A percentile compares a stretch with the other conserved stretches of the same genome.
Evolutionary conservation across 345 rosid species (phyloP).

Genomic region (Rhodamnia argentea): DNA sequence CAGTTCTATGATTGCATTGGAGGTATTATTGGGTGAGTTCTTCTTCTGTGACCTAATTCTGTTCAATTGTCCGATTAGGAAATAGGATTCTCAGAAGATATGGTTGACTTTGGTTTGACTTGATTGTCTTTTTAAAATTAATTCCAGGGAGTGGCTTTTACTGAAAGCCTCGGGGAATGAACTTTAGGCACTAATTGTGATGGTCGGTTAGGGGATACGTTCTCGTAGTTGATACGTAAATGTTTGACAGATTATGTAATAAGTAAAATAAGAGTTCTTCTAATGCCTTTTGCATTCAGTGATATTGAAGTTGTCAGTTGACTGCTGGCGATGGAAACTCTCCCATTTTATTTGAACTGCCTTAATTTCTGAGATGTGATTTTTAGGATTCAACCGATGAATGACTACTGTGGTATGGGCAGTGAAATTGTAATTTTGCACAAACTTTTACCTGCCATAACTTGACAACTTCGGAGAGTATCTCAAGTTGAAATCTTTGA

Average conservation of each 20-base stretch:
- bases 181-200: neutral
- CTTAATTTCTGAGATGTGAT: neutral
- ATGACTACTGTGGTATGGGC: neutral
- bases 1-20: conserved; percentile 85
- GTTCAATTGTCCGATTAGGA: neutral
- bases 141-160: neutral
- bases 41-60: neutral
- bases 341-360: neutral
- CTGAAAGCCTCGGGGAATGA: neutral
- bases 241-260: neutral
- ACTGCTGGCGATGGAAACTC: neutral
- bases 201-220: neutral
- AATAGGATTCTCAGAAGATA: neutral
- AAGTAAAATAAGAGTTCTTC: neutral
- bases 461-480: neutral
- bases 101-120: neutral
- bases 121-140: neutral
- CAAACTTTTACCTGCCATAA: neutral
- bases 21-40: conserved; percentile 73
- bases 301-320: neutral
- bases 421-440: neutral
- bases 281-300: neutral
- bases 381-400: neutral
- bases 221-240: neutral
- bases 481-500: neutral